phyloP scores from a whole-genome alignment of 768 basidiomycete species.

The Cubamyces sp. region DNA sequence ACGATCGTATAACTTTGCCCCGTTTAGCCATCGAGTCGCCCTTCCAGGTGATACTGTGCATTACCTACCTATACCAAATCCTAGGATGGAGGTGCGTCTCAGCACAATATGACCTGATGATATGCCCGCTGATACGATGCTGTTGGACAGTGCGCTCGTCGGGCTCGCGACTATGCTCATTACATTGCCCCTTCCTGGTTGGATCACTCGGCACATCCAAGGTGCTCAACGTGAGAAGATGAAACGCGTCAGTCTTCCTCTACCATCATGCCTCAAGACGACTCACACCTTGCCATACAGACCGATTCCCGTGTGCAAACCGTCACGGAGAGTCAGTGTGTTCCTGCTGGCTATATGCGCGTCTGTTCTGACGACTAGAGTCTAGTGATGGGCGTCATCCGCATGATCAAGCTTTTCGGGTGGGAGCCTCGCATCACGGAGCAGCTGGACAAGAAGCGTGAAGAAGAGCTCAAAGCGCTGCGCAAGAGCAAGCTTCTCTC shows the following conservation, averaged over 20 bases:
- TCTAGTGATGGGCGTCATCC: constrained; percentile 43
- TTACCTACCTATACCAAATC: constrained; percentile 47
- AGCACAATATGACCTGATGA: neutral
- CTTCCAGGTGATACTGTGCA: constrained; percentile 43
- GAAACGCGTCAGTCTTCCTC: constrained; percentile 37
- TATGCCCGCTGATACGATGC: too few species aligned
- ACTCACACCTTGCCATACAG: constrained; percentile 26
- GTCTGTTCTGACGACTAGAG: constrained; percentile 31
- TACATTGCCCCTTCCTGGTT: constrained; percentile 47
- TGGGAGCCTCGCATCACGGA: constrained; percentile 51
- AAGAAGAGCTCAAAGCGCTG: constrained; percentile 60
- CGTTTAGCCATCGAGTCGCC: constrained; percentile 31
- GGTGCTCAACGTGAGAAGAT: constrained; percentile 43
- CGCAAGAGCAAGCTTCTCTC: constrained; percentile 55
- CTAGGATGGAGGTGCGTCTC: constrained; percentile 53
- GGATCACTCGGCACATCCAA: constrained; percentile 41
- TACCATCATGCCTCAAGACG: neutral
- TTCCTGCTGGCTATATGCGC: too few species aligned
- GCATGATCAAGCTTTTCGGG: constrained; percentile 53
- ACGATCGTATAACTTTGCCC: neutral
- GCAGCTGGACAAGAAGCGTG: constrained; percentile 57
- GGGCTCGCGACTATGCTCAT: constrained; percentile 46
- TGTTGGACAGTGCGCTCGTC: constrained; percentile 37
- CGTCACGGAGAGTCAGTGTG: constrained; percentile 44
- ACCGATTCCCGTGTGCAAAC: constrained; percentile 52